Evolutionary conservation across 2,329 filamentous ascomycete genomes (phyloP).

Genomic region (Tolypocladium amazonense): DNA sequence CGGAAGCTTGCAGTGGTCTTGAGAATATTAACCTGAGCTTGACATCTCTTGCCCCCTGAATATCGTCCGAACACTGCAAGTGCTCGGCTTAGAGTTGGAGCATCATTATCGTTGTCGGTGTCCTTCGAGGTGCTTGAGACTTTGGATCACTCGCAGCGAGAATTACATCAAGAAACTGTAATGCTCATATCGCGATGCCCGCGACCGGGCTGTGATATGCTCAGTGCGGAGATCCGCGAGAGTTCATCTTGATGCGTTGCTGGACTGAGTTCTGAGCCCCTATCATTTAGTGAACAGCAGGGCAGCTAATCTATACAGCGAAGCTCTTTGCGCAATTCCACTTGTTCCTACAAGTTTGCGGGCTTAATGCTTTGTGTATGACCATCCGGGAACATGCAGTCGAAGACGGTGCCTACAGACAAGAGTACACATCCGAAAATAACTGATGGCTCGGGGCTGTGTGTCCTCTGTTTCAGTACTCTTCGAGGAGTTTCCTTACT

Average conservation of each 20-base stretch:
- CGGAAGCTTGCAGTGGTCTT: not conserved
- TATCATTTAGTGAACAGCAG: not conserved
- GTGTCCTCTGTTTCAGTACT: not conserved
- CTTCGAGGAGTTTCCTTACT: too few relatives aligned
- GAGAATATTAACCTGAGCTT: not conserved
- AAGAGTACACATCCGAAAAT: not conserved
- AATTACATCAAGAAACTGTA: not conserved
- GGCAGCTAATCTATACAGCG: not conserved
- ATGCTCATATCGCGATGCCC: not conserved
- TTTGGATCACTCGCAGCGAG: not conserved
- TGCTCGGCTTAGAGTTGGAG: not conserved
- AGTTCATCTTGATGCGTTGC: not conserved
- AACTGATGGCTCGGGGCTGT: not conserved
- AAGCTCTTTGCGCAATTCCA: not conserved
- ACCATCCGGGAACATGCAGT: not conserved
- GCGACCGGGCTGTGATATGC: not conserved
- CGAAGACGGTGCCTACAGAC: not conserved
- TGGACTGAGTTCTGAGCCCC: not conserved
- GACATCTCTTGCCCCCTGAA: too few relatives aligned
- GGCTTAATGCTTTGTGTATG: not conserved
- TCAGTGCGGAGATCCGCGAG: not conserved
- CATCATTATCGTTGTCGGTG: not conserved
- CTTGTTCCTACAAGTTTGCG: too few relatives aligned
- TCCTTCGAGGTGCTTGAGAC: not conserved
- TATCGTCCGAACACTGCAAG: not conserved